phyloP scores from a whole-genome alignment of 805 yeast genomes.

The Yarrowia bubula region DNA sequence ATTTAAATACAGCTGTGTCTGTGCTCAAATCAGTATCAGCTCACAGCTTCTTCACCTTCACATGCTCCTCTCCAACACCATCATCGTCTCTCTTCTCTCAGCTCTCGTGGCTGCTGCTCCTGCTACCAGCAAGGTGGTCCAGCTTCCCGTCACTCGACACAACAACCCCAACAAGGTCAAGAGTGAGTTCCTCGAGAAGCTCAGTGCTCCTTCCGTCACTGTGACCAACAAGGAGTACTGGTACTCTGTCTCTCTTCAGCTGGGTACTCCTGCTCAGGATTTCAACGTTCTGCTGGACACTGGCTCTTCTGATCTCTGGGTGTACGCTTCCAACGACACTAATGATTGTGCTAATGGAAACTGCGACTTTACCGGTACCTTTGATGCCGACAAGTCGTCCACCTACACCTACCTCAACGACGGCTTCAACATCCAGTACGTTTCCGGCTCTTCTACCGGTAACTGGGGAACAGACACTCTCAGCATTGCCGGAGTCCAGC shows the following conservation, averaged over 20 bases:
- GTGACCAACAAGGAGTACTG: constrained; percentile 27
- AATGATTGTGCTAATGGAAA: background rate
- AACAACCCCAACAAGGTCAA: background rate
- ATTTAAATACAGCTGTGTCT: too few relatives aligned
- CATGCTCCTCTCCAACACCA: constrained; percentile 15
- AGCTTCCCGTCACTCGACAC: constrained; percentile 12
- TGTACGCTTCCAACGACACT: constrained; percentile 35
- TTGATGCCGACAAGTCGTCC: constrained; percentile 29
- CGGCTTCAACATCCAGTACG: constrained; percentile 35
- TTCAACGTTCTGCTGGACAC: constrained; percentile 60
- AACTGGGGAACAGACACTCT: constrained; percentile 62
- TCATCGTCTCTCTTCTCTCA: background rate
- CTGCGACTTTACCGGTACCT: constrained; percentile 16
- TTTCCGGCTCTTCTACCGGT: constrained; percentile 47
- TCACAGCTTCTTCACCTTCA: background rate
- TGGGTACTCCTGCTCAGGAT: constrained; percentile 59
- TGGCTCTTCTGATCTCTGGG: constrained; percentile 70
- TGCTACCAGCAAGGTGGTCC: background rate
- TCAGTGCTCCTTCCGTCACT: background rate
- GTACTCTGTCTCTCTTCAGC: constrained; percentile 31
- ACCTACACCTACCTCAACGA: constrained; percentile 32
- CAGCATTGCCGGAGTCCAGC: constrained; percentile 46
- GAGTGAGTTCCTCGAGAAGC: background rate
- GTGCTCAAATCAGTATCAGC: constrained; percentile 6
- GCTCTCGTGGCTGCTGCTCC: constrained; percentile 4